Evolutionary conservation across 2,329 filamentous ascomycete species (phyloP).

Genomic region (Fusarium avenaceum): DNA sequence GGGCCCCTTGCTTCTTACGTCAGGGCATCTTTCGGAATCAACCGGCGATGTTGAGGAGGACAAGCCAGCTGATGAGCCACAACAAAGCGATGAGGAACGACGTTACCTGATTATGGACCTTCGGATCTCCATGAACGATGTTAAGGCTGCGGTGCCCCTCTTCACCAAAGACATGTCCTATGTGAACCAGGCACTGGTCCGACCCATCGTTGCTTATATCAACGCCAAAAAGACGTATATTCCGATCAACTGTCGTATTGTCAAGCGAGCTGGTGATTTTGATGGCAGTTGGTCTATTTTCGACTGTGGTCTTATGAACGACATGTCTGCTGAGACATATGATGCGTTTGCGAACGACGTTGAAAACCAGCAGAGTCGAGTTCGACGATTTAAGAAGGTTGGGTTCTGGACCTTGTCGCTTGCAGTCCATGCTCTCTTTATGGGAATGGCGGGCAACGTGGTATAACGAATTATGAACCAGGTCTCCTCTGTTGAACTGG

Average conservation of each 20-base stretch:
- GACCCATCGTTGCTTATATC: conserved; percentile 98
- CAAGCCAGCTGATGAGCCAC: conserved; percentile 13
- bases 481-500: conserved; percentile 14
- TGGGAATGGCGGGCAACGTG: conserved; percentile 90
- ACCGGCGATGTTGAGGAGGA: conserved; percentile 36
- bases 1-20: conserved; percentile 48
- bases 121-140: conserved; percentile 94
- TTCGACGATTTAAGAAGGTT: conserved; percentile 91
- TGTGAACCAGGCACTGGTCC: conserved; percentile 93
- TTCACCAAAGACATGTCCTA: conserved; percentile 95
- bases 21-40: conserved; percentile 53
- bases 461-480: conserved; percentile 55
- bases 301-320: conserved; percentile 94
- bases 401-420: conserved; percentile 96
- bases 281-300: conserved; percentile 96
- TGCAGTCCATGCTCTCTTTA: conserved; percentile 91
- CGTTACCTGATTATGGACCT: conserved; percentile 94
- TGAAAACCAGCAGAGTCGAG: conserved; percentile 86
- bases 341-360: conserved; percentile 94
- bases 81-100: conserved; percentile 68
- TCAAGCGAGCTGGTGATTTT: conserved; percentile 90
- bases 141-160: conserved; percentile 90
- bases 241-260: conserved; percentile 92
- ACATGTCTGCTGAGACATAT: conserved; percentile 93
- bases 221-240: conserved; percentile 96